Evolutionary conservation across 441 rosid species (phyloP).

Genomic region (Adansonia rubrostipa): DNA sequence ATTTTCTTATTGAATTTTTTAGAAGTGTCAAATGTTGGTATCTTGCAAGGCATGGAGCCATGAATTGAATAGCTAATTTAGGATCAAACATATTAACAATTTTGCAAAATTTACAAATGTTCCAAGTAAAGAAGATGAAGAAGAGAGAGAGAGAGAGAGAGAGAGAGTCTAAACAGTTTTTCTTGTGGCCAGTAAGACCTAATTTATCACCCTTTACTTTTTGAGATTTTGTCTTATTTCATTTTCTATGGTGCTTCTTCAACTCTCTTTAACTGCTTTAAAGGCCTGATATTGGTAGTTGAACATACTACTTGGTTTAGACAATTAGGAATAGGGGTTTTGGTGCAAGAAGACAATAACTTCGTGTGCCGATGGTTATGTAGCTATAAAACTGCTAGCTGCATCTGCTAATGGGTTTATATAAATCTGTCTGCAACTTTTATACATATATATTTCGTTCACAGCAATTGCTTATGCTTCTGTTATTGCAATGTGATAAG

Average conservation of each 20-base stretch:
- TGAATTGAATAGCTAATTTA: not conserved
- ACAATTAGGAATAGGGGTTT: not conserved
- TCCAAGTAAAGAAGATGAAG: not conserved
- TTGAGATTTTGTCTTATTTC: not conserved
- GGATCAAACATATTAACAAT: not conserved
- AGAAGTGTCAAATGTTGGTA: not conserved
- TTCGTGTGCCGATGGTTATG: not conserved
- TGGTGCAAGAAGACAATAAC: not conserved
- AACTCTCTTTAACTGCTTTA: slow-evolving; percentile 4
- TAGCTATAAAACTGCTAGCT: not conserved
- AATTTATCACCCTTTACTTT: not conserved
- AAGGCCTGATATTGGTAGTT: not conserved
- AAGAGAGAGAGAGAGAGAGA: no score
- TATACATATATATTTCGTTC: not conserved
- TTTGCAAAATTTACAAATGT: not conserved
- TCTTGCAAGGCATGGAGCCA: not conserved
- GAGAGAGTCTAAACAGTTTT: not conserved
- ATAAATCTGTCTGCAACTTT: not conserved
- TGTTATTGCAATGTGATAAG: not conserved
- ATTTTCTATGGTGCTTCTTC: not conserved
- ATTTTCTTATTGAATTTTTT: slow-evolving; percentile 2
- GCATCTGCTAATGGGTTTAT: not conserved
- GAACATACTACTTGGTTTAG: not conserved
- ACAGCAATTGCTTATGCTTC: not conserved
- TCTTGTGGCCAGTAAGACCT: not conserved